A percentile compares a stretch with the other conserved stretches of the same genome.
phyloP scores from a whole-genome alignment of 768 basidiomycete genomes.

The Lyophyllum semitale region DNA sequence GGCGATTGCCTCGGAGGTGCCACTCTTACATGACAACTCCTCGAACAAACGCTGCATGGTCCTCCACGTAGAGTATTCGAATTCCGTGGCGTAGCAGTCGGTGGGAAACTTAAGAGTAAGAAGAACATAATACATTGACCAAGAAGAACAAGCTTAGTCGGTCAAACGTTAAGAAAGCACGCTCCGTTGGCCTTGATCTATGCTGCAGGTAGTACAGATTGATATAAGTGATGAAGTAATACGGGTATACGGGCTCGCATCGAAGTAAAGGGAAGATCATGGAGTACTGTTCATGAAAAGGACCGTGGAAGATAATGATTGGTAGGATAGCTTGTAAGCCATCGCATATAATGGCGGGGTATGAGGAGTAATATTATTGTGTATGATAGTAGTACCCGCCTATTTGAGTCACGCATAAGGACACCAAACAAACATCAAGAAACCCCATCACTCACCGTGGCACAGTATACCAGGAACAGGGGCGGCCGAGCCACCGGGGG shows the following conservation, averaged over 20 bases:
- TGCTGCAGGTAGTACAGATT: constrained; percentile 21
- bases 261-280: constrained; percentile 9
- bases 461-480: constrained; percentile 11
- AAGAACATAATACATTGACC: neutral
- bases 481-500: constrained; percentile 10
- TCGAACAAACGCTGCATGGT: no score
- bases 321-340: constrained; percentile 13
- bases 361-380: constrained; percentile 15
- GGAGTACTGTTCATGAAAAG: constrained; percentile 16
- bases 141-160: neutral
- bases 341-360: constrained; percentile 12
- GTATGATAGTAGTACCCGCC: constrained; percentile 9
- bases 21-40: neutral
- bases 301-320: constrained; percentile 25
- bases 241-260: constrained; percentile 18
- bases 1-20: neutral
- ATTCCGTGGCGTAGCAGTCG: neutral
- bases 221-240: constrained; percentile 21
- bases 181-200: constrained; percentile 3
- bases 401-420: neutral
- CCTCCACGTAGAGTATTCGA: no score
- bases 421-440: neutral
- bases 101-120: neutral
- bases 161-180: neutral
- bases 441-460: constrained; percentile 13